These are phyloP conservation scores for Phoenix dactylifera DNA, from an alignment of 176 grass and related monocot species.

Conservation along the genomic window DNA sequence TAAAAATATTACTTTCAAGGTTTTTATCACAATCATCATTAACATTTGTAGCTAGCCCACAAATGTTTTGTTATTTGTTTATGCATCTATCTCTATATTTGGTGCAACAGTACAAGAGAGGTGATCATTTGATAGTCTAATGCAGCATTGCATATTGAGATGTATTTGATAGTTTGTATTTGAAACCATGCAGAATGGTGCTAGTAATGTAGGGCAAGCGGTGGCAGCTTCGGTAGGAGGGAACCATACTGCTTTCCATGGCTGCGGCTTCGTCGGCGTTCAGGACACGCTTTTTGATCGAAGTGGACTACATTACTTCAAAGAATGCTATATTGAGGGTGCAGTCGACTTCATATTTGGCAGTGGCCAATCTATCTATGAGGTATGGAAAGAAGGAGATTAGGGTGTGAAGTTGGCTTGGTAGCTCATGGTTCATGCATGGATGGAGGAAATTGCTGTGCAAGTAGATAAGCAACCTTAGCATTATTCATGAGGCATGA, in stretches of 20 bases:
- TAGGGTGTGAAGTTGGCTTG: no score
- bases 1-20: constrained; percentile 4
- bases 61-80: not conserved
- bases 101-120: no score
- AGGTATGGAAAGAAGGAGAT: constrained; percentile 14
- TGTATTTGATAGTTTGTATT: not conserved
- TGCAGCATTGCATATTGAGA: no score
- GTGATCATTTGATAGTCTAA: no score
- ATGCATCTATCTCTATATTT: no score
- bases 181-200: constrained; percentile 44
- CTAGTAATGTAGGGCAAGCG: constrained; percentile 17
- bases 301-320: constrained; percentile 55
- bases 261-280: constrained; percentile 46
- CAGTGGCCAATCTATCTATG: constrained; percentile 43
- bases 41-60: not conserved
- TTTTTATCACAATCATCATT: not conserved
- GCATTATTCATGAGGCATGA: no score
- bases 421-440: no score
- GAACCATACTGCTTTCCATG: constrained; percentile 51
- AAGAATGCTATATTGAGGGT: constrained; percentile 50
- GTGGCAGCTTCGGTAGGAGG: constrained; percentile 45
- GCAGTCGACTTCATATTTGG: constrained; percentile 75
- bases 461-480: no score
- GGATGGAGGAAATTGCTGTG: no score
- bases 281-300: constrained; percentile 69